Percentiles rank a stretch among this genome's conserved stretches.
These are phyloP conservation scores for Chrysanthemum seticuspe DNA, from an alignment of 129 eudicot species.

Conservation along the genomic window DNA sequence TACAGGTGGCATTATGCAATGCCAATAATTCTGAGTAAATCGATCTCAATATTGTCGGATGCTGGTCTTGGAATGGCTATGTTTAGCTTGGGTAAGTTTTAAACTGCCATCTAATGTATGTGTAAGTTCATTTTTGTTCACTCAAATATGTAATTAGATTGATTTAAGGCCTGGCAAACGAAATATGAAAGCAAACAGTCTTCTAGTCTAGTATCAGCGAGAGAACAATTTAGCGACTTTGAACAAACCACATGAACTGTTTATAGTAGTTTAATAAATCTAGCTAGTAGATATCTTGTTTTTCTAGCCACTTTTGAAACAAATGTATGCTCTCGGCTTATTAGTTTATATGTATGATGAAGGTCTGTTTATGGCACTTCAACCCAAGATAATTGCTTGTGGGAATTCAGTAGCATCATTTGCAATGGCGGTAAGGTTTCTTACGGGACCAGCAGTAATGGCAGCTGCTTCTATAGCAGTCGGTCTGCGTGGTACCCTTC, in stretches of 20 bases:
- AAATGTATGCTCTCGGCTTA: too few relatives aligned
- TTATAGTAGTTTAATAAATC: too few relatives aligned
- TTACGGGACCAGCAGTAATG: slow-evolving; percentile 97
- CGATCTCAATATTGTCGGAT: slow-evolving; percentile 83
- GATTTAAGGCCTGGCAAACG: too few relatives aligned
- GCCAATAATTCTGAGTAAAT: slow-evolving; percentile 69
- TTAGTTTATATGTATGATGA: slow-evolving; percentile 8
- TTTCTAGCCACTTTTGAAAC: too few relatives aligned
- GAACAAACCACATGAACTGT: too few relatives aligned
- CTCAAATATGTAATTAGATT: too few relatives aligned
- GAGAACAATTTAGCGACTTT: too few relatives aligned
- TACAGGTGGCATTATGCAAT: slow-evolving; percentile 85
- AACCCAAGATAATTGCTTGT: slow-evolving; percentile 96
- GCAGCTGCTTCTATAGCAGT: slow-evolving; percentile 93
- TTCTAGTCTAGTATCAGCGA: too few relatives aligned
- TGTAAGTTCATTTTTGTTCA: too few relatives aligned
- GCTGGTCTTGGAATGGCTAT: slow-evolving; percentile 99
- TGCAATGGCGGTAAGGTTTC: slow-evolving; percentile 94
- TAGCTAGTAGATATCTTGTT: too few relatives aligned
- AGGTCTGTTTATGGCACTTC: slow-evolving; percentile 99
- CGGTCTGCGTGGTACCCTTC: slow-evolving; percentile 88
- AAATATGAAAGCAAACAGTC: too few relatives aligned
- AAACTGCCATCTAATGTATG: background rate
- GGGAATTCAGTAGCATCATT: slow-evolving; percentile 86
- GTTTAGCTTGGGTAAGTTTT: slow-evolving; percentile 86